These are phyloP conservation scores for Phytophthora ramorum DNA, from an alignment of 352 stramenopile genomes.

Conservation along the genomic window DNA sequence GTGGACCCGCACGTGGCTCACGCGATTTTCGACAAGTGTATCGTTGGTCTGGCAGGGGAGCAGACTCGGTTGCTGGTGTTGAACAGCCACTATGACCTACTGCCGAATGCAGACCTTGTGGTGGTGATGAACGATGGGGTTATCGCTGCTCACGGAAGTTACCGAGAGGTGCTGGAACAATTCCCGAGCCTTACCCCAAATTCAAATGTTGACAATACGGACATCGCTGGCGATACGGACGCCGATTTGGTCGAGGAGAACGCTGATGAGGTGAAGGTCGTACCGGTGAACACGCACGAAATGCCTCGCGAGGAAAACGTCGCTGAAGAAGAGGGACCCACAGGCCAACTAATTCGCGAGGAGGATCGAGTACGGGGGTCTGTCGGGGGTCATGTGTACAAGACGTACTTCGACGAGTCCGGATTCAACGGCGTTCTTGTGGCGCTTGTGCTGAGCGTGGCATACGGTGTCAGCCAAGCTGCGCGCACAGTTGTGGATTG, in stretches of 20 bases:
- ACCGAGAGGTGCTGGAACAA: conserved; percentile 59
- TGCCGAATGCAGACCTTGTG: conserved; percentile 59
- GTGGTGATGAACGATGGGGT: conserved; percentile 73
- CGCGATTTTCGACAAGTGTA: conserved; percentile 92
- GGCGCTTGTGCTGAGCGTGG: conserved; percentile 3
- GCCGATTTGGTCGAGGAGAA: neutral
- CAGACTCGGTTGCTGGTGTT: conserved; percentile 92
- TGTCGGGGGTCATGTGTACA: conserved; percentile 23
- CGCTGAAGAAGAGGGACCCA: neutral
- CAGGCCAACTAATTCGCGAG: neutral
- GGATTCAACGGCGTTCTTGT: conserved; percentile 30
- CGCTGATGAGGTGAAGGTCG: neutral
- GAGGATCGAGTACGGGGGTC: neutral
- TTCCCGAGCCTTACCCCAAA: conserved; percentile 32
- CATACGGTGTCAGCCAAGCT: conserved; percentile 27
- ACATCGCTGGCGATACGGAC: no score
- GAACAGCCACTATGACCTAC: conserved; percentile 93
- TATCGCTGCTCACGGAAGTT: conserved; percentile 82
- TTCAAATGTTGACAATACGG: neutral
- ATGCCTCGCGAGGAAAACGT: neutral
- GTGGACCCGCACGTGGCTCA: conserved; percentile 87
- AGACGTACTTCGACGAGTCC: conserved; percentile 40
- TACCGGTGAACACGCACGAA: neutral
- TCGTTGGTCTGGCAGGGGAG: conserved; percentile 58
- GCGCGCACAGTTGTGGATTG: conserved; percentile 38